Evolutionary conservation across 306 rosid genomes (phyloP), one percentile per base, ranked within the genome.

Genomic region (Pyrus pyrifolia): DNA sequence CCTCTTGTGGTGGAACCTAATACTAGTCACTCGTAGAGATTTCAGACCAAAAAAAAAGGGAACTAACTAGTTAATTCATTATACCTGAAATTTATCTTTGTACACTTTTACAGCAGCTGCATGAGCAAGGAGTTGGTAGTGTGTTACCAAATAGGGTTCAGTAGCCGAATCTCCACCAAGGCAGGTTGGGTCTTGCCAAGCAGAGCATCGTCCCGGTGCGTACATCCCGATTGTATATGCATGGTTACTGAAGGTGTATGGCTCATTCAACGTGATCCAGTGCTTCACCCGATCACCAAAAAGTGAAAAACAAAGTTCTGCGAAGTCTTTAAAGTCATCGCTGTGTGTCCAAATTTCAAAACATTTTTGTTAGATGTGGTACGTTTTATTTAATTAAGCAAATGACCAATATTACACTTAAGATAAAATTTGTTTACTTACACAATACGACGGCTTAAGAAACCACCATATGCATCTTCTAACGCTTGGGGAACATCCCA

Each of bases 401-500:
- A 55, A 46, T 46, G 52, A 46, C 6, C 64, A n/a, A 22, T 59
- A 59, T 11, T 23, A 59, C 4, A 23, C 14, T 8, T 4, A 29
- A 0, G 62, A 30, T 19, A 71, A 7, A 72, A 51, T 25, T 15
- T 18, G 44, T 35, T 40, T 1, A 74, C 93, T 88, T 58, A 90
- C 95, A 81, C 84, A 67, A 89, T 81, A 11, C 14, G 66, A 17
- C 78, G 74, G 8, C 89, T 87, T 49, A 85, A 72, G 78, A 91
- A 89, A 29, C 97, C 96, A 18, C 84, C 85, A 49, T 86, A 93
- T 69, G 86, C 83, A 1, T 89, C 89, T 75, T 91, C 89, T 18
- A 93, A 79, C 21, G 81, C 46, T 83, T 88, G 95, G 1, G 98
- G 95, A 77, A 82, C 79, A 75, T 93, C 97, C 91, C 91, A 93